Percentiles rank a stretch among this genome's conserved stretches.
phyloP scores from a whole-genome alignment of 306 rosid species.

The Prunus davidiana region DNA sequence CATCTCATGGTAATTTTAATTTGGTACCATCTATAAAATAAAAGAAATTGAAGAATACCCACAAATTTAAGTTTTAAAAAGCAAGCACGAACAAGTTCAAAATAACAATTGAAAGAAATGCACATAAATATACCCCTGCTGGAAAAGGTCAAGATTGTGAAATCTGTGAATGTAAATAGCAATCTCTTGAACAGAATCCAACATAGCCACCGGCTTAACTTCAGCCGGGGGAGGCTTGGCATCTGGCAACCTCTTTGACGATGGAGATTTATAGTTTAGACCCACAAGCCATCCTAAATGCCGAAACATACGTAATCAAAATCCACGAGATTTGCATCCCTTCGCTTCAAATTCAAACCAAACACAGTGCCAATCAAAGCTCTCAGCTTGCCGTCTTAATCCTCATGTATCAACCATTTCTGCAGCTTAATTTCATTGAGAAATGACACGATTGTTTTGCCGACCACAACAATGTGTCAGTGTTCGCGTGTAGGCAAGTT shows the following conservation, averaged over 20 bases:
- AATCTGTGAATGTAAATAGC: slow-evolving; percentile 88
- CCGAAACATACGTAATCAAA: slow-evolving; percentile 57
- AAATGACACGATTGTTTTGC: neutral
- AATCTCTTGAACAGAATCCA: slow-evolving; percentile 74
- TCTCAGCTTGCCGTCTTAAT: neutral
- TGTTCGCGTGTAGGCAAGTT: neutral
- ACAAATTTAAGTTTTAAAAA: neutral
- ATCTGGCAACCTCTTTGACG: slow-evolving; percentile 56
- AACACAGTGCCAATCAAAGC: neutral
- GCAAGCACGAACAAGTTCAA: neutral
- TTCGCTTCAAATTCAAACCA: slow-evolving; percentile 17
- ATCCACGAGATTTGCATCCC: slow-evolving; percentile 30
- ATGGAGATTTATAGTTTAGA: slow-evolving; percentile 51
- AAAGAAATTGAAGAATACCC: neutral
- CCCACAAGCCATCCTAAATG: slow-evolving; percentile 68
- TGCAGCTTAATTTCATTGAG: neutral
- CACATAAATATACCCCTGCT: slow-evolving; percentile 59
- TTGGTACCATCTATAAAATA: slow-evolving; percentile 66
- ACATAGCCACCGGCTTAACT: slow-evolving; percentile 59
- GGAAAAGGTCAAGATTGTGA: slow-evolving; percentile 96
- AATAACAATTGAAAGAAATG: neutral
- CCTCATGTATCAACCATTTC: slow-evolving; percentile 11
- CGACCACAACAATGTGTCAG: neutral
- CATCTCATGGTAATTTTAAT: slow-evolving; percentile 77
- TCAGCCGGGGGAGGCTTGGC: slow-evolving; percentile 48